phyloP scores from a whole-genome alignment of 2,329 filamentous ascomycete species.

The Colletotrichum limetticola region DNA sequence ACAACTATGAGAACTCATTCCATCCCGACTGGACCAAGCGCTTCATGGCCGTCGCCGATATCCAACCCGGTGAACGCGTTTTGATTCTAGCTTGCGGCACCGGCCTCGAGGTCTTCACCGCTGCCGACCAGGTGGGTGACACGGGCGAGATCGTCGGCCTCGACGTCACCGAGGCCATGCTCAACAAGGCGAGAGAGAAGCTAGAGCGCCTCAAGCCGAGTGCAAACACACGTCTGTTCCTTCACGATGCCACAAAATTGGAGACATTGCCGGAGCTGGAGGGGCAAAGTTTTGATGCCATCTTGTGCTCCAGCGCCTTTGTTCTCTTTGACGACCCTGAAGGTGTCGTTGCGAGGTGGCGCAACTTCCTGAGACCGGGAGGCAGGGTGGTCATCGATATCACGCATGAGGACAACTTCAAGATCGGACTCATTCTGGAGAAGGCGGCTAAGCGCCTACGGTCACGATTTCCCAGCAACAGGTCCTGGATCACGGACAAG shows the following conservation, averaged over 20 bases:
- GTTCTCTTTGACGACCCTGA: conserved; percentile 44
- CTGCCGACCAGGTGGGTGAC: conserved; percentile 41
- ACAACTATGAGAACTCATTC: conserved; percentile 47
- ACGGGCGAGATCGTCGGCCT: conserved; percentile 43
- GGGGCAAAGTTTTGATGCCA: conserved; percentile 42
- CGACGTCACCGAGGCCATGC: conserved; percentile 47
- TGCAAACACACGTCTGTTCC: conserved; percentile 35
- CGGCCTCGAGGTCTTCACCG: conserved; percentile 44
- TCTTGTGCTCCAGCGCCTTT: conserved; percentile 48
- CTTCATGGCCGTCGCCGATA: conserved; percentile 41
- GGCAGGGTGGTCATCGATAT: conserved; percentile 46
- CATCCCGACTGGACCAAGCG: conserved; percentile 45
- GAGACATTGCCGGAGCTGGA: conserved; percentile 34
- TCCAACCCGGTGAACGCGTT: conserved; percentile 41
- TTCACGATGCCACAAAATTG: conserved; percentile 44
- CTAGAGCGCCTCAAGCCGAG: conserved; percentile 37
- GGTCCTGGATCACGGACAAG: conserved; percentile 43
- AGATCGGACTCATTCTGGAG: conserved; percentile 41
- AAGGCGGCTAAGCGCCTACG: conserved; percentile 39
- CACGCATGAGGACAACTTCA: conserved; percentile 45
- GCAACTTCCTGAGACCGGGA: conserved; percentile 40
- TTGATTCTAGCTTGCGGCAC: conserved; percentile 49
- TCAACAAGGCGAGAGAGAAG: conserved; percentile 41
- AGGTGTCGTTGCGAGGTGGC: conserved; percentile 43
- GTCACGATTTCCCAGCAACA: conserved; percentile 41